Conservation (phyloP, 2,329 filamentous ascomycete genomes). For the Neonectria punicea region DNA sequence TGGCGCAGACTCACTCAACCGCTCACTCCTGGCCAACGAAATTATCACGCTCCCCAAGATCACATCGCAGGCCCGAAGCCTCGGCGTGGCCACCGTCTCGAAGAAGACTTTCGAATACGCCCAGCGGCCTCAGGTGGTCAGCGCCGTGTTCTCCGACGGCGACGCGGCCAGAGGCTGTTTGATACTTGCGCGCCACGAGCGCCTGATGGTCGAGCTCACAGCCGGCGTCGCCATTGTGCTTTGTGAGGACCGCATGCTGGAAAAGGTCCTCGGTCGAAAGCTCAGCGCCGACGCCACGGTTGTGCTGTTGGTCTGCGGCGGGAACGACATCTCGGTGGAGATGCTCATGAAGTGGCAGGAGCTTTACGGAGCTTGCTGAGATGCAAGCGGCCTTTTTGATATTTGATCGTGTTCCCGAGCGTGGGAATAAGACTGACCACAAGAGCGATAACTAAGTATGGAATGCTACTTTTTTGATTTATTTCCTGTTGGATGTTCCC, state of each 20-base stretch:
- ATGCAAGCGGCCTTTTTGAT: not conserved
- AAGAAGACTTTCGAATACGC: slow-evolving; percentile 52
- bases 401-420: slow-evolving; percentile 3
- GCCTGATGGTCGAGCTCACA: slow-evolving; percentile 45
- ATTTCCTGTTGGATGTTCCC: not conserved
- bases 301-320: slow-evolving; percentile 47
- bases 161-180: slow-evolving; percentile 43
- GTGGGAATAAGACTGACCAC: not conserved
- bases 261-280: slow-evolving; percentile 25
- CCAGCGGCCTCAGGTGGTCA: slow-evolving; percentile 40
- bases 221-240: slow-evolving; percentile 45
- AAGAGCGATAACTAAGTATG: not conserved
- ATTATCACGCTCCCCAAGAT: slow-evolving; percentile 74
- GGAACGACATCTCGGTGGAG: slow-evolving; percentile 47
- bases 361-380: slow-evolving; percentile 23
- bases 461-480: not conserved
- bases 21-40: slow-evolving; percentile 62
- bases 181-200: slow-evolving; percentile 44
- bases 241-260: slow-evolving; percentile 40
- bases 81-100: slow-evolving; percentile 76
- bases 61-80: slow-evolving; percentile 75
- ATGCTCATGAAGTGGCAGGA: slow-evolving; percentile 42
- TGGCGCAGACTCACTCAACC: slow-evolving; percentile 74
- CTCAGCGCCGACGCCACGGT: slow-evolving; percentile 41
- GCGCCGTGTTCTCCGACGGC: slow-evolving; percentile 41